Conservation (phyloP, 2,329 filamentous ascomycete species). For the Trichophyton benhamiae region DNA sequence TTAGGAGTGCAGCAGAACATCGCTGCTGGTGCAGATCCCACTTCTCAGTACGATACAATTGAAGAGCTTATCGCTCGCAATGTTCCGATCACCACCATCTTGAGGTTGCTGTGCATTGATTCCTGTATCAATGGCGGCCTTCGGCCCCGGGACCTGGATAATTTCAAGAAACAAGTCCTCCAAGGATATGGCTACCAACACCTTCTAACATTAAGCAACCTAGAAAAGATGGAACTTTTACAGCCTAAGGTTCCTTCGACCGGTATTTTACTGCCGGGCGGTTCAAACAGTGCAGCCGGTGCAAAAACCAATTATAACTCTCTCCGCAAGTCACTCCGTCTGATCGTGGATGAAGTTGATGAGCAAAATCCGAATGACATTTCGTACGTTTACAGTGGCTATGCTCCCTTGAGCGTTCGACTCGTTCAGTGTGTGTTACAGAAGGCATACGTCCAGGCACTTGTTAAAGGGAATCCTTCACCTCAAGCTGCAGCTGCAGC, state of each 20-base stretch:
- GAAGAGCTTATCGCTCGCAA: slow-evolving; percentile 90
- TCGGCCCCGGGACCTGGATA: slow-evolving; percentile 76
- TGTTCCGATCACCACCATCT: slow-evolving; percentile 64
- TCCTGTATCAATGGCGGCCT: slow-evolving; percentile 82
- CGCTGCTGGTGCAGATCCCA: slow-evolving; percentile 77
- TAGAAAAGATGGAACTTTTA: slow-evolving; percentile 84
- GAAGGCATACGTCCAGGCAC: slow-evolving; percentile 66
- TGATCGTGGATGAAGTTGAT: slow-evolving; percentile 94
- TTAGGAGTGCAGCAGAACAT: slow-evolving; percentile 94
- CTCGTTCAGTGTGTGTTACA: slow-evolving; percentile 87
- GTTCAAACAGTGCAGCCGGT: slow-evolving; percentile 42
- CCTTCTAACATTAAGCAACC: slow-evolving; percentile 70
- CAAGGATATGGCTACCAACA: slow-evolving; percentile 95
- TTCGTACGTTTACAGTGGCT: slow-evolving; percentile 96
- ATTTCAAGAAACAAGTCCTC: slow-evolving; percentile 73
- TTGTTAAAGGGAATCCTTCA: slow-evolving; percentile 52
- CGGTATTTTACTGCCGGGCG: slow-evolving; percentile 65
- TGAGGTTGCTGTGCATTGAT: slow-evolving; percentile 80
- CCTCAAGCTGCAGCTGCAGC: slow-evolving; percentile 28
- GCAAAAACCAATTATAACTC: slow-evolving; percentile 83
- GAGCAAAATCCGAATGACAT: slow-evolving; percentile 90
- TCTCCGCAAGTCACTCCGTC: slow-evolving; percentile 68
- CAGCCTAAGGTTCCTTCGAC: slow-evolving; percentile 63
- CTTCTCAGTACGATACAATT: slow-evolving; percentile 76
- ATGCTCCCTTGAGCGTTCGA: slow-evolving; percentile 81